Evolutionary conservation across 225 moss, liverwort and hornwort genomes (phyloP).

Genomic region (Thuidium tamariscinum): DNA sequence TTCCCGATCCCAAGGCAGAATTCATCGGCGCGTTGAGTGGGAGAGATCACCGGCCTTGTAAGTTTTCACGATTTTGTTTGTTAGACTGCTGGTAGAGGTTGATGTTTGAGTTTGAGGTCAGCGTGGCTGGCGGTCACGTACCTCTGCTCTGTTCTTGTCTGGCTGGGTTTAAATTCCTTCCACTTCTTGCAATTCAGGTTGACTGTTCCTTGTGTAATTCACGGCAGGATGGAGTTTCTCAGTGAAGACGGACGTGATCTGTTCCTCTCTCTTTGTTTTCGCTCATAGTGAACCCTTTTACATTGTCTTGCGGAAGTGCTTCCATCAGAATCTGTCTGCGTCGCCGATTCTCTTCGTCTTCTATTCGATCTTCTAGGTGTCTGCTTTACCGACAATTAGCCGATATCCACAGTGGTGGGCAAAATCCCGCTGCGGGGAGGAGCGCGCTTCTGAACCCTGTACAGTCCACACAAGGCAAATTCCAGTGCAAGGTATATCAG

Average conservation of each 20-base stretch:
- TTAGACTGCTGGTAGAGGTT: not conserved
- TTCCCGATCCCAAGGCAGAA: not conserved
- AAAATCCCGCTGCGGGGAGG: not conserved
- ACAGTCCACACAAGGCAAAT: not conserved
- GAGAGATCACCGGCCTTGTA: not conserved
- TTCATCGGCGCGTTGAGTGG: not conserved
- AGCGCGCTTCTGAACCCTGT: not conserved
- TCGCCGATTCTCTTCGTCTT: too few relatives aligned
- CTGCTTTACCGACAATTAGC: not conserved
- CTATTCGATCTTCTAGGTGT: not conserved
- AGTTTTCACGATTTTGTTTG: not conserved
- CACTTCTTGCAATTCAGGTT: not conserved
- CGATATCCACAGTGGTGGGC: not conserved
- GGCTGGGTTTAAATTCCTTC: not conserved
- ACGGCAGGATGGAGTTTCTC: not conserved
- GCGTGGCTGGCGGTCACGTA: not conserved
- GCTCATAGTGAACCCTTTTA: not conserved
- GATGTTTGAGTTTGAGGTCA: not conserved
- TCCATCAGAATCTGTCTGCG: not conserved
- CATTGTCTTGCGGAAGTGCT: not conserved
- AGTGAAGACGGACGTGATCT: not conserved
- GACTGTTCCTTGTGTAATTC: not conserved
- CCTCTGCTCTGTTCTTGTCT: not conserved
- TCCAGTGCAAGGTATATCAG: not conserved
- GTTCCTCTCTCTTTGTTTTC: not conserved